Base-by-base conservation (phyloP, 2,329 filamentous ascomycete species). In the Coniochaeta ligniaria region DNA sequence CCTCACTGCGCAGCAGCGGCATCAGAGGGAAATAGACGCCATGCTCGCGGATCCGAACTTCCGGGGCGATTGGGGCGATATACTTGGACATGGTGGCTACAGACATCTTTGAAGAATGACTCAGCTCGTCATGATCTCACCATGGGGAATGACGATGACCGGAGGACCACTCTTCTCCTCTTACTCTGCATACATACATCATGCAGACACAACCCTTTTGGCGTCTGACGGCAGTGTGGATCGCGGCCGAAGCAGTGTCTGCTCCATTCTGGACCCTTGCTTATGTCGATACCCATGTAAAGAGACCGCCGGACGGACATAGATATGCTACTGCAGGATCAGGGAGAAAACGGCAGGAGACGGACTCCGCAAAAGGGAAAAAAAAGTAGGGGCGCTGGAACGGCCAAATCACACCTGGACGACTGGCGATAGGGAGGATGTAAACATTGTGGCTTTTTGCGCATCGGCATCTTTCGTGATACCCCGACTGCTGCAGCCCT, bases 1-100 rank as follows among this genome's bases (percentile, higher is more conserved):
- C 9, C 70, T 69, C n/a, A 66, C 63, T 14, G 66, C 66, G 14
- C 63, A 74, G 58, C 75, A 71, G 59, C 74, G 74, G 50, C 70
- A 70, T 60, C 65, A 69, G 35, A 70, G 74, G 52, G 73, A 79
- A 41, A 79, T 81, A 64, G 78, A 81, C 60, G 79, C 81, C 41
- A 78, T 83, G 70, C 76, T 83, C 70, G 76, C 76, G 59, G 74
- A 78, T 60, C 74, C 78, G 63, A 75, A 72, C 61, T 78, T 78
- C 70, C 73, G 75, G 63, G 72, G 75, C 35, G 76, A 80, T 61
- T 81, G 77, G 75, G 75, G 75, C 58, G 74, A 76, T 66, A 76
- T 80, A 65, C 78, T 80, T 67, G 76, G 76, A 24, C 54, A 60
- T 26, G 22, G 54, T 1, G 59, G 62, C 9, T 65, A 60, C 54